Percentiles rank a stretch among this genome's conserved stretches.
Conservation (phyloP, 1,139 yeast species). For the Nematodospora anomalae region DNA sequence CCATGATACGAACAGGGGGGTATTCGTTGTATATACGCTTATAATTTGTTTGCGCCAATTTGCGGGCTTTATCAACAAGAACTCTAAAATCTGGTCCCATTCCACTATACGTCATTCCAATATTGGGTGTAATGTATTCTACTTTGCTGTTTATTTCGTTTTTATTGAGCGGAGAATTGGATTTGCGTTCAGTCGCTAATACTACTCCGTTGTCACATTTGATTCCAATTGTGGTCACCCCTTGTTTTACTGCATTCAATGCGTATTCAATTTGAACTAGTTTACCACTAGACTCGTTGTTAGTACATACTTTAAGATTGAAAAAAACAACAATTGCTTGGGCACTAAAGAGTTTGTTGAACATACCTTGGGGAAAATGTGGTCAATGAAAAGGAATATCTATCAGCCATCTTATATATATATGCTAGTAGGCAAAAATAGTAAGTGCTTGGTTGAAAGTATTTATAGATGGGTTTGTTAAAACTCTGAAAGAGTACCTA, state of each 20-base stretch:
- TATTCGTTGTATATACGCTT: slow-evolving; percentile 93
- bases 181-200: slow-evolving; percentile 93
- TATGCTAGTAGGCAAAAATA: too few relatives aligned
- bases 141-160: slow-evolving; percentile 77
- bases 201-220: slow-evolving; percentile 96
- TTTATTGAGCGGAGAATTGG: slow-evolving; percentile 75
- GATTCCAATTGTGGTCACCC: slow-evolving; percentile 95
- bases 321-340: slow-evolving; percentile 1
- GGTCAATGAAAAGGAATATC: slow-evolving; percentile 95
- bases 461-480: too few relatives aligned
- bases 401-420: slow-evolving; percentile 72
- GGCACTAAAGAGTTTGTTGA: background rate
- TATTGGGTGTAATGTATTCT: slow-evolving; percentile 85
- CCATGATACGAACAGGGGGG: slow-evolving; percentile 94
- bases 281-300: slow-evolving; percentile 65
- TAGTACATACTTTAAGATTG: slow-evolving; percentile 4
- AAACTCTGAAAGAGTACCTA: too few relatives aligned
- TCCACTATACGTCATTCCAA: slow-evolving; percentile 96
- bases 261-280: slow-evolving; percentile 98
- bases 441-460: too few relatives aligned
- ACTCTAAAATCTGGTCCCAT: slow-evolving; percentile 99
- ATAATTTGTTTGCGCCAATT: slow-evolving; percentile 88
- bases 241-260: slow-evolving; percentile 94
- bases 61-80: slow-evolving; percentile 88
- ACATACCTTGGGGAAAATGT: slow-evolving; percentile 94